Base-by-base conservation (phyloP, 192 early-diverging fungal species). In the Linnemannia hyalina region DNA sequence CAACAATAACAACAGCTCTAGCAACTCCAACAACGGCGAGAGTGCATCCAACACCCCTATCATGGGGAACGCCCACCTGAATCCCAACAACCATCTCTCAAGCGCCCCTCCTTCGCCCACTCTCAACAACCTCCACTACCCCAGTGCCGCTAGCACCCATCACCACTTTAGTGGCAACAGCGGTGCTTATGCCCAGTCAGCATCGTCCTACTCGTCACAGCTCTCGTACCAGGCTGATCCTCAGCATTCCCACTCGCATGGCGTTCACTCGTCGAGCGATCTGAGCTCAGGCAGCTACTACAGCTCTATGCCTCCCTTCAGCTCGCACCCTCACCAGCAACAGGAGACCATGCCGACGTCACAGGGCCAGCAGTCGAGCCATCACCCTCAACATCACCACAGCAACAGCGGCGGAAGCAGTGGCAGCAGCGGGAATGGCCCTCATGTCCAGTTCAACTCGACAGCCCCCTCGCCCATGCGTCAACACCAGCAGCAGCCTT, bases 381-480 rank as follows among this genome's bases (percentile, higher is more conserved):
- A 65, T 23, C 60, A 65, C 29, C 60, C 60, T 29, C 60, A 65
- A 32, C 60, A 65, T 29, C 60, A 65, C 29, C 60, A 65, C 72
- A 68, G 38, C 60, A 77, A 60, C 71, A 82, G 69, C 68, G 46
- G 36, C 41, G 74, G 72, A 47, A 78, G 49, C 75, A 68, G 65
- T 46, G 80, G 32, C 13, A 60, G 68, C 36, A 73, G 68, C 44
- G 68, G 73, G 36, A 76, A 68, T 70, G 78, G 74, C 42, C 22
- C 77, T 9, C 76, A 80, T 76, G 46, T 75, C 10, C 83, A 80
- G 36, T 75, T 80, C 29, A 85, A 76, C 44, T 77, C 84, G 15
- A 80, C 84, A 42, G 84, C 78, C 29, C 84, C 84, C 15, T 80
- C 83, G 6, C 84, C 78, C 18, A 86, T 83, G 82, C 76, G 82